Base-by-base conservation (phyloP, 352 stramenopile genomes). In the Globisporangium acanthophoron region DNA sequence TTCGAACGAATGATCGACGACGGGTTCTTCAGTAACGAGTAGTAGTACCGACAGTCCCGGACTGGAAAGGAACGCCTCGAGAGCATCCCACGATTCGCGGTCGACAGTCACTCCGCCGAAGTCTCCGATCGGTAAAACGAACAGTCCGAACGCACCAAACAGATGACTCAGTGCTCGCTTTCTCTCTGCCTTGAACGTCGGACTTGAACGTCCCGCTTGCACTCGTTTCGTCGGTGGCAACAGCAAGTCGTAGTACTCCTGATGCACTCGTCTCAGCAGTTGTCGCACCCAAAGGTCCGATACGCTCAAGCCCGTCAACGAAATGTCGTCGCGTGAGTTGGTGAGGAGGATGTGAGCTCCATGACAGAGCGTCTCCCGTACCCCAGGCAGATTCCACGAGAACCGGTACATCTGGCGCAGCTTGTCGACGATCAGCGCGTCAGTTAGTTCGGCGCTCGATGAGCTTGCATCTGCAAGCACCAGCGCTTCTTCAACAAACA, bases 321-420 rank as follows among this genome's bases (percentile, higher is more conserved):
- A 16, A 8, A 73, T 54, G 6, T 65, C 58, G 16, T 80, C 71
- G 5, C 69, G 62, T 41, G 54, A 51, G 35, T 76, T 83, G 5
- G 53, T 67, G 15, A 88, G 37, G 20, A 88, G 68, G 1, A 90
- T 21, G 20, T 87, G 72, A 0, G 72, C 70, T 0, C 78, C 74
- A 20, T 73, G 70, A 3, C 69, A 67, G 6, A 90, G 65, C 15
- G 71, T 52, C 39, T 86, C 61, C 7, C 69, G 70, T 11, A 82
- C 60, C 6, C 73, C 76, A 35, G 82, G 80, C 15, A 72, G 56
- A 41, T 73, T 88, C 82, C 82, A 92, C 4, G 59, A 47, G 5
- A 78, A 44, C n/a, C 82, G 69, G 31, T 85, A 84, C 27, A 76
- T 62, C 41, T 88, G 58, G 1, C 77, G 72, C 31, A 92, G 57